phyloP scores from a whole-genome alignment of 2,329 filamentous ascomycete genomes.

The Ploettnerulaceae sp. region DNA sequence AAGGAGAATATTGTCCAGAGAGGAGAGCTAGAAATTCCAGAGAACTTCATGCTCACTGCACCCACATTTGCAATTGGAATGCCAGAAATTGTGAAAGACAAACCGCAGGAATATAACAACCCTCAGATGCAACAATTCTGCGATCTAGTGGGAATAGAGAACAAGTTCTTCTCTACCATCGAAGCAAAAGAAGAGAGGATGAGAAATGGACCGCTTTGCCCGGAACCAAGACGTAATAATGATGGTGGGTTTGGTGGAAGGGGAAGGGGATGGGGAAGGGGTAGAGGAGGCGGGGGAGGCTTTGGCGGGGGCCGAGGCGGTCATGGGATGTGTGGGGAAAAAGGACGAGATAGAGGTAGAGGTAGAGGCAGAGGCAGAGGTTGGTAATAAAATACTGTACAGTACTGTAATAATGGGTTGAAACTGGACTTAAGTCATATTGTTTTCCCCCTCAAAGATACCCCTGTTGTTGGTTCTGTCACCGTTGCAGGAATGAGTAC shows the following conservation, averaged over 20 bases:
- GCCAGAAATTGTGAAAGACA: slow-evolving; percentile 53
- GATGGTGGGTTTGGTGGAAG: slow-evolving; percentile 29
- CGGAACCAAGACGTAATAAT: slow-evolving; percentile 31
- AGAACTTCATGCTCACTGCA: slow-evolving; percentile 74
- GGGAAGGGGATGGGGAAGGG: slow-evolving; percentile 32
- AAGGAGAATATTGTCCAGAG: slow-evolving; percentile 64
- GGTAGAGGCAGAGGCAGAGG: slow-evolving; percentile 36
- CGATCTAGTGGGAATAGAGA: slow-evolving; percentile 67
- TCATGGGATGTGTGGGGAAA: too few relatives aligned
- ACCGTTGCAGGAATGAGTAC: slow-evolving; percentile 7
- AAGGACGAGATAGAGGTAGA: too few relatives aligned
- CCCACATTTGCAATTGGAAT: slow-evolving; percentile 58
- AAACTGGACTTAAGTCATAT: slow-evolving; percentile 7
- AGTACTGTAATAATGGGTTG: too few relatives aligned
- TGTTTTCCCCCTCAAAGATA: slow-evolving; percentile 19
- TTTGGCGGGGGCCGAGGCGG: slow-evolving; percentile 31
- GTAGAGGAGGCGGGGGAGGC: slow-evolving; percentile 36
- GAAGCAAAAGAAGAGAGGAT: slow-evolving; percentile 62
- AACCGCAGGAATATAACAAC: slow-evolving; percentile 78
- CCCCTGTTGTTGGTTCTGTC: too few relatives aligned
- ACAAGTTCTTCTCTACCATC: slow-evolving; percentile 67
- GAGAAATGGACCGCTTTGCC: slow-evolving; percentile 50
- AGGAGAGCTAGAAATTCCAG: slow-evolving; percentile 62
- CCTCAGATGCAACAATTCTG: slow-evolving; percentile 83
- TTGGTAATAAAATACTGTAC: too few relatives aligned